A percentile compares a stretch with the other conserved stretches of the same genome.
Conservation (phyloP, 805 yeast species). For the Saccharomyces kudriavzevii region DNA sequence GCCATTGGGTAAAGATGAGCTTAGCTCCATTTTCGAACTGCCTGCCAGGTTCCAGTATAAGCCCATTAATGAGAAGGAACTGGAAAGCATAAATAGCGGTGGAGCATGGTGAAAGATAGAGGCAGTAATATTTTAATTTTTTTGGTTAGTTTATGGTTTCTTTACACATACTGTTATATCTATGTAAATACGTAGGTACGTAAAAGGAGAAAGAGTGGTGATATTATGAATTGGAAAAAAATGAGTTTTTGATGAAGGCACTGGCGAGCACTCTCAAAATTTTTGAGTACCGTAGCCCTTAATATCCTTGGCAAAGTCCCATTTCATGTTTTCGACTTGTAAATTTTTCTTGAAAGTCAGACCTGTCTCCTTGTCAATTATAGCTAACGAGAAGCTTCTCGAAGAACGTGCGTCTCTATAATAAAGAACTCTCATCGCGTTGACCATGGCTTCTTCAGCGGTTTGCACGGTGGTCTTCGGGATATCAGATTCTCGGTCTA, state of each 20-base stretch:
- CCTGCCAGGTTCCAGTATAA: conserved; percentile 69
- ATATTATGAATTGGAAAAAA: background rate
- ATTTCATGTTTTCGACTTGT: conserved; percentile 65
- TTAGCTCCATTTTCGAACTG: conserved; percentile 52
- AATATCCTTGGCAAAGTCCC: conserved; percentile 86
- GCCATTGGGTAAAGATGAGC: conserved; percentile 33
- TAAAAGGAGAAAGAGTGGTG: background rate
- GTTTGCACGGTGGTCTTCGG: conserved; percentile 59
- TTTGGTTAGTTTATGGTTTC: background rate
- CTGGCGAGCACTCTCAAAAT: conserved; percentile 22
- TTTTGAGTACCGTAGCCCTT: conserved; percentile 81
- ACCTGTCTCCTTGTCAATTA: conserved; percentile 56
- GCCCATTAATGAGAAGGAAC: conserved; percentile 56
- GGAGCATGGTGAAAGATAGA: conserved; percentile 48
- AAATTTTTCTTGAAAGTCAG: conserved; percentile 59
- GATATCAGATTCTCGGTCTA: conserved; percentile 71
- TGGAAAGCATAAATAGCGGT: conserved; percentile 71
- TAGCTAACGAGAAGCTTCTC: conserved; percentile 75
- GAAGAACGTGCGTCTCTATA: conserved; percentile 94
- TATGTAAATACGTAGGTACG: background rate
- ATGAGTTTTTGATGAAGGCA: background rate
- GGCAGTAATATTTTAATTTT: background rate
- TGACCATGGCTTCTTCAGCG: conserved; percentile 68
- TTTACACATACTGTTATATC: background rate
- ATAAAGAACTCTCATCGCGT: conserved; percentile 88